Evolutionary conservation across 768 basidiomycete genomes (phyloP), one percentile per base, ranked within the genome.

Genomic region (Lactifluus rugatus): DNA sequence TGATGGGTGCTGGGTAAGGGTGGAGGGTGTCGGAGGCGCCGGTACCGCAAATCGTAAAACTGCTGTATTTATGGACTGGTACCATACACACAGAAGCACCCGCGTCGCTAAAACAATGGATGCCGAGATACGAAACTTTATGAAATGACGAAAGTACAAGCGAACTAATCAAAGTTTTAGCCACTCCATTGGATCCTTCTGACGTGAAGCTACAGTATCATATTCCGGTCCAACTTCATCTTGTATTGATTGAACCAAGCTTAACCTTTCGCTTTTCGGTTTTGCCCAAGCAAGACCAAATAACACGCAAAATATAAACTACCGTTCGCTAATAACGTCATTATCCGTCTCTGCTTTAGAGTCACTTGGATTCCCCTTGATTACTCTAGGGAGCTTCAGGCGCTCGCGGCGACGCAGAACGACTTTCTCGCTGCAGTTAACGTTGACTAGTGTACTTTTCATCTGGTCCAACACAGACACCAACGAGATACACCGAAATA

Each of bases 361-460:
- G 66, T 66, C 66, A 66, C 66, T 66, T 66, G 66, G 45, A 50
- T 57, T 64, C 65, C 65, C 58, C 53, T 41, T 42, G 5, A 25
- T 48, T n/a, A n/a, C 28, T 53, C 51, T 39, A 56, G 60, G 65
- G 66, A 60, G 46, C 42, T 57, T 31, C 66, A 66, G 61, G 66
- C 63, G 66, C 66, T 66, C 66, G 66, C 46, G 63, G 66, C 31
- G 66, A 66, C 59, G 54, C 36, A 66, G 60, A 66, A n/a, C 25
- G 58, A 61, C 56, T 50, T 34, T 34, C 60, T 65, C 58, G 48
- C 50, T 55, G 54, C 50, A 2, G 53, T 65, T 56, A 31, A 53
- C 54, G 62, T 66, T 57, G 62, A 53, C 60, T 56, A 23, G 59
- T 44, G 50, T 52, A 21, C 26, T 49, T 55, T 41, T 25, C 42